Percentiles rank a stretch among this genome's conserved stretches.
These are phyloP conservation scores for Parachaetomium inaequale DNA, from an alignment of 495 filamentous ascomycete species.

Conservation along the genomic window DNA sequence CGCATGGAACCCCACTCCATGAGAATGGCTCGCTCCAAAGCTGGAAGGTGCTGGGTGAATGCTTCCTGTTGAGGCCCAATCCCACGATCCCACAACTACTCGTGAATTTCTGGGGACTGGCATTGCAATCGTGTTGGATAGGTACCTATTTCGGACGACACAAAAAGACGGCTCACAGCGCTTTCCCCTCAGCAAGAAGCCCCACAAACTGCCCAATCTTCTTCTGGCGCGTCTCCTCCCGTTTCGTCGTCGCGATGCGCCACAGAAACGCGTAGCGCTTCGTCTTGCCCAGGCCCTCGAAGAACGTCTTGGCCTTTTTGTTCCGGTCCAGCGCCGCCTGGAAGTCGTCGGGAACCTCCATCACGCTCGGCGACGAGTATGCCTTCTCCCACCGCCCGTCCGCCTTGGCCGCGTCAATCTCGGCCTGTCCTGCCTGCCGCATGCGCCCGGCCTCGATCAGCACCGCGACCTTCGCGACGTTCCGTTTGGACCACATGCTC, in stretches of 20 bases:
- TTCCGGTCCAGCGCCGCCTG: slow-evolving; percentile 30
- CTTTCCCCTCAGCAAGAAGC: slow-evolving; percentile 24
- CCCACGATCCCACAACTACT: too few species aligned
- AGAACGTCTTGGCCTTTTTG: slow-evolving; percentile 35
- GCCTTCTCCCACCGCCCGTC: slow-evolving; percentile 56
- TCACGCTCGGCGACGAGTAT: slow-evolving; percentile 46
- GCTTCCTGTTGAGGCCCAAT: too few species aligned
- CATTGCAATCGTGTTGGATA: too few species aligned
- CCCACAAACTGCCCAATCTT: slow-evolving; percentile 31
- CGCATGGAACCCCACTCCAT: too few species aligned
- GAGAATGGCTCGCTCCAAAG: too few species aligned
- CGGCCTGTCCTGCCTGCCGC: slow-evolving; percentile 43
- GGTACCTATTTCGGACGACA: too few species aligned
- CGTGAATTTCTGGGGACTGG: too few species aligned
- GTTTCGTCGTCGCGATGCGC: slow-evolving; percentile 41
- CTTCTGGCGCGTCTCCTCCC: slow-evolving; percentile 27
- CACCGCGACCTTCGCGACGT: slow-evolving; percentile 42
- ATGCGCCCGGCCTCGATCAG: slow-evolving; percentile 46
- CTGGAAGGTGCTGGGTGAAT: too few species aligned
- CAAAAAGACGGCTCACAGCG: slow-evolving; percentile 12
- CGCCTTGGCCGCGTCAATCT: slow-evolving; percentile 50
- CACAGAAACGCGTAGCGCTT: slow-evolving; percentile 44
- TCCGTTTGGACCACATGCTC: slow-evolving; percentile 52
- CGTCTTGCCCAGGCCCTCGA: slow-evolving; percentile 40
- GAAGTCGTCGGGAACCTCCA: slow-evolving; percentile 47